Base-by-base conservation (phyloP, 108 stramenopile species). In the Asterionellopsis glacialis region DNA sequence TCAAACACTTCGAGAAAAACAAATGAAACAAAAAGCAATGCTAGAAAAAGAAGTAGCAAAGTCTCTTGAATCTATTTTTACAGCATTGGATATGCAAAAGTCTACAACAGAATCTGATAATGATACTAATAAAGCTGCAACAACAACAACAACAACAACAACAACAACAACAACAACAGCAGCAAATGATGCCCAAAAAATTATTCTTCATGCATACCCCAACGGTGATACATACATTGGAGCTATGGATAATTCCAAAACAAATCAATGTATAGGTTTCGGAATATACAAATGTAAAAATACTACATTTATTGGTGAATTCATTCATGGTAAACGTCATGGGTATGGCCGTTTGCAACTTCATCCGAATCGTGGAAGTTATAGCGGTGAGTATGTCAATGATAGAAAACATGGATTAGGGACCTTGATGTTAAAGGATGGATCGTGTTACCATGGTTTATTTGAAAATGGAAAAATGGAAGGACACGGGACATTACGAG, bases 391-490 rank as follows among this genome's bases (percentile, higher is more conserved):
- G 14, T 81, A 64, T 62, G 57, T 66, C 19, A 21, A 73, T 19
- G 80, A 73, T 22, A 45, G 55, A 26, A 81, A 81, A 53, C 25
- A 65, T 44, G 74, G 70, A 11, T 55, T 61, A 5, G 80, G 74
- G 9, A 16, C 59, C 2, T 59, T 72, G 19, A 67, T 59, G 68
- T 70, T 69, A 4, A 53, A 45, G 23, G 33, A 41, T 45, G 75
- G 72, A 39, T 63, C 67, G 43, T 57, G 56, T 9, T 81, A 81
- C 45, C 59, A 69, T 28, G 80, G 80, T 13, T 51, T 53, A 24
- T 81, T 69, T 64, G 38, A 57, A 27, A 48, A 69, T 15, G 80
- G 80, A 24, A 38, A 39, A 7, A 69, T 61, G 44, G 55, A 77
- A 1, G 80, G 80, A 11, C 74, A 73, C 47, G 80, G 80, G 0